Percentiles rank a stretch among this genome's conserved stretches.
Conservation (phyloP, 2,329 filamentous ascomycete genomes). For the Monilinia fructicola region DNA sequence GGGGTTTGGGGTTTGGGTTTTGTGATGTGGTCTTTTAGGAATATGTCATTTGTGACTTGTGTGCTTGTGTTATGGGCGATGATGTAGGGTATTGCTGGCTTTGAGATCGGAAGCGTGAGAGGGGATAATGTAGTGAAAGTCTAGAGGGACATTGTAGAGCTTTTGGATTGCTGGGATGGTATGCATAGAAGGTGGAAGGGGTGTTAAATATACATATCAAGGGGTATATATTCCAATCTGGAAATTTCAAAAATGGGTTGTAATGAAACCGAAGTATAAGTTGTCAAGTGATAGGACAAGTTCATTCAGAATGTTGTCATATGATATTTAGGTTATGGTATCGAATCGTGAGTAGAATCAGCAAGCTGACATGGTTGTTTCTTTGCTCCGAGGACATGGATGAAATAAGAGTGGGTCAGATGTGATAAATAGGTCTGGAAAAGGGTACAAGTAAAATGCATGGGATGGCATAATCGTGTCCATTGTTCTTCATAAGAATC, state of each 20-base stretch:
- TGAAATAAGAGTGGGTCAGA: background rate
- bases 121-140: too few species aligned
- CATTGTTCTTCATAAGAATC: slow-evolving; percentile 4
- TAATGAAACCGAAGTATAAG: too few species aligned
- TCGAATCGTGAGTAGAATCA: background rate
- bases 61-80: too few species aligned
- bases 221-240: background rate
- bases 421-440: background rate
- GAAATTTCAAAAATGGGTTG: too few species aligned
- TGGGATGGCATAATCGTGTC: slow-evolving; percentile 12
- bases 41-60: too few species aligned
- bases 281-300: background rate
- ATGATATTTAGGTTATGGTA: background rate
- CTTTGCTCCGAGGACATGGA: background rate
- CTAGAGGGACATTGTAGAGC: too few species aligned
- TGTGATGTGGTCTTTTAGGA: too few species aligned
- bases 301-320: background rate
- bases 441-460: background rate
- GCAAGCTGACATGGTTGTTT: too few species aligned
- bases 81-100: too few species aligned
- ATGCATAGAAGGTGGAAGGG: background rate
- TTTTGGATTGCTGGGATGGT: background rate
- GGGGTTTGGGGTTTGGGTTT: too few species aligned
- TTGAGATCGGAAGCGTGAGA: too few species aligned
- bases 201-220: background rate